A percentile compares a stretch with the other conserved stretches of the same genome.
phyloP scores from a whole-genome alignment of 2,329 filamentous ascomycete species.

The Botrytis cinerea region DNA sequence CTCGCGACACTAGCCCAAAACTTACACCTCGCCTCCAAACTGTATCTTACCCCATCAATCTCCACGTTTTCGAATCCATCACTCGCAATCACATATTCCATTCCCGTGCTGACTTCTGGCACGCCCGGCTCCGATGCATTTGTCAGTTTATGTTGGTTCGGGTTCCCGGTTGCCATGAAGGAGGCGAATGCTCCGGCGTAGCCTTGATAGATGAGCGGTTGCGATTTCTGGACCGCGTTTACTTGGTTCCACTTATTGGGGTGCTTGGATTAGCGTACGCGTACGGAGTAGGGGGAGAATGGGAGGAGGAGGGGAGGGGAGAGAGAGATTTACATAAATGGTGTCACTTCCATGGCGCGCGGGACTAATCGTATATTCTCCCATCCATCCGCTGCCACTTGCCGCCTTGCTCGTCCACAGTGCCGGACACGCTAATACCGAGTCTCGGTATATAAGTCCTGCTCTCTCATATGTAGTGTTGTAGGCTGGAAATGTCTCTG shows the following conservation, averaged over 20 bases:
- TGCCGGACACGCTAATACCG: slow-evolving; percentile 60
- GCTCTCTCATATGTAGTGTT: slow-evolving; percentile 55
- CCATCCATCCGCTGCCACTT: slow-evolving; percentile 51
- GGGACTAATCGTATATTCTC: slow-evolving; percentile 60
- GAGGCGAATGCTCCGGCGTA: slow-evolving; percentile 61
- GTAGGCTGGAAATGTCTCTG: slow-evolving; percentile 49
- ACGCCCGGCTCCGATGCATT: slow-evolving; percentile 47
- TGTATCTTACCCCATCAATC: slow-evolving; percentile 36
- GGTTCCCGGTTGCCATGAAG: slow-evolving; percentile 61
- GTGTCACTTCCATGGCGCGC: slow-evolving; percentile 61
- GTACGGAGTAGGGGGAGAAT: background rate
- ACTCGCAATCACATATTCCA: slow-evolving; percentile 54
- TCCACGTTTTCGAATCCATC: slow-evolving; percentile 44
- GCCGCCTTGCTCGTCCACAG: slow-evolving; percentile 54
- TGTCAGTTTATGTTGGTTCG: slow-evolving; percentile 58
- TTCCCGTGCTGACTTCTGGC: slow-evolving; percentile 43
- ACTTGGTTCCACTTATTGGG: slow-evolving; percentile 55
- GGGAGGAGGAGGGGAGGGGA: background rate
- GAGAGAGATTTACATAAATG: slow-evolving; percentile 48
- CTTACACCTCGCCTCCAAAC: slow-evolving; percentile 49
- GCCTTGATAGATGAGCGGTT: slow-evolving; percentile 56
- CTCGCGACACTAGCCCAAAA: slow-evolving; percentile 54
- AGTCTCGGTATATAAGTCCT: slow-evolving; percentile 58
- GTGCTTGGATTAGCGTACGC: background rate
- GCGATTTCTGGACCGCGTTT: slow-evolving; percentile 52